These are phyloP conservation scores for Calonectria naviculata DNA, from an alignment of 2,329 filamentous ascomycete genomes.

Conservation along the genomic window DNA sequence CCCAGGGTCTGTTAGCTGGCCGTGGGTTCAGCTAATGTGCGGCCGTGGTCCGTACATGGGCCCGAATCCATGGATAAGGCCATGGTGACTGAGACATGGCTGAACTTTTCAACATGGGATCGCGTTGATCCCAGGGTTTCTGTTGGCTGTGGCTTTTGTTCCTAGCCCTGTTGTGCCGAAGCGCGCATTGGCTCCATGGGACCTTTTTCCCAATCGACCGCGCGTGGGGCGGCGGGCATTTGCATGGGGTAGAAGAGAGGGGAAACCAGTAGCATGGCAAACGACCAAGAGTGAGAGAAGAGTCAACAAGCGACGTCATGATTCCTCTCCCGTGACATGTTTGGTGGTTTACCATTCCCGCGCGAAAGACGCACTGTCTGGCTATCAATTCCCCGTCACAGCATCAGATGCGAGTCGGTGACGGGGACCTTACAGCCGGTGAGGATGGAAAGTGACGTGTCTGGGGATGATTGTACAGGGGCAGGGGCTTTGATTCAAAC, in stretches of 20 bases:
- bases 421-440: slow-evolving; percentile 31
- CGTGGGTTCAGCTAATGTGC: slow-evolving; percentile 5
- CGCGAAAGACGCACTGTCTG: slow-evolving; percentile 16
- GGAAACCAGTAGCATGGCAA: slow-evolving; percentile 21
- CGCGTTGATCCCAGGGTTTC: slow-evolving; percentile 5
- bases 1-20: slow-evolving; percentile 4
- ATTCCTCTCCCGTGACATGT: background rate
- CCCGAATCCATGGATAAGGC: slow-evolving; percentile 23
- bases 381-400: slow-evolving; percentile 30
- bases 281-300: slow-evolving; percentile 17
- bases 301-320: slow-evolving; percentile 30
- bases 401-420: slow-evolving; percentile 28
- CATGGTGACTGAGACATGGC: slow-evolving; percentile 19
- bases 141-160: slow-evolving; percentile 14
- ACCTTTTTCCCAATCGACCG: slow-evolving; percentile 2
- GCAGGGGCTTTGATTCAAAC: slow-evolving; percentile 19
- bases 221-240: slow-evolving; percentile 18
- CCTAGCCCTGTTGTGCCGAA: slow-evolving; percentile 7
- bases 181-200: slow-evolving; percentile 13
- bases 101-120: slow-evolving; percentile 10
- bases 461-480: slow-evolving; percentile 25
- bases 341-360: slow-evolving; percentile 1
- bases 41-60: slow-evolving; percentile 15
- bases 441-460: slow-evolving; percentile 34
- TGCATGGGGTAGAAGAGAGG: slow-evolving; percentile 19